Conservation (phyloP, 352 stramenopile species). For the Globisporangium carolinianum region DNA sequence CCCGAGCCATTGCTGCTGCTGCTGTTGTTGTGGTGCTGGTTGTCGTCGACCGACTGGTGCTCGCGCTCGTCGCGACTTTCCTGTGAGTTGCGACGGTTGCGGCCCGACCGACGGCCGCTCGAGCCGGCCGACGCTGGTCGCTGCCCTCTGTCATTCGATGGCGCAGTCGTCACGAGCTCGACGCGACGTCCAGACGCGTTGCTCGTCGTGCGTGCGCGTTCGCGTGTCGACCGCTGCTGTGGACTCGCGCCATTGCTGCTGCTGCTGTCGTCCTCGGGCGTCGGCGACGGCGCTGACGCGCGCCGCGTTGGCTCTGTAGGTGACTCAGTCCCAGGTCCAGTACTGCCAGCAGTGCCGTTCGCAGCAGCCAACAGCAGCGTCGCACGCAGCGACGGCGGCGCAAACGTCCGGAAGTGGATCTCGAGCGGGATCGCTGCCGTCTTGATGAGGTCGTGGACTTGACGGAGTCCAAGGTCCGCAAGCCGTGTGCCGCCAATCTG, state of each 20-base stretch:
- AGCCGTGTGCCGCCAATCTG: slow-evolving; percentile 59
- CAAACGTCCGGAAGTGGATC: slow-evolving; percentile 54
- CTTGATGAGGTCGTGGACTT: slow-evolving; percentile 82
- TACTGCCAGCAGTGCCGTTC: background rate
- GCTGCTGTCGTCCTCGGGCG: slow-evolving; percentile 7
- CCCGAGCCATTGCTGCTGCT: background rate
- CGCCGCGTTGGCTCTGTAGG: background rate
- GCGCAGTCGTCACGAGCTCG: slow-evolving; percentile 5
- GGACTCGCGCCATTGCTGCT: background rate
- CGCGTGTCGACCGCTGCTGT: background rate
- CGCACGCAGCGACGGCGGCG: slow-evolving; percentile 17
- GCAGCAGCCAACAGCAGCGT: slow-evolving; percentile 11
- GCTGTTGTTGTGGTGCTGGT: slow-evolving; percentile 13
- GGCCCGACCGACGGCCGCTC: slow-evolving; percentile 3
- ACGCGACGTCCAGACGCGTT: background rate
- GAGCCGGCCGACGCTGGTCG: slow-evolving; percentile 5
- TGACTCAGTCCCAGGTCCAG: too few relatives aligned
- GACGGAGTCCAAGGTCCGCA: slow-evolving; percentile 57
- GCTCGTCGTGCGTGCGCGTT: slow-evolving; percentile 7
- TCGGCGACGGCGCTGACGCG: slow-evolving; percentile 2
- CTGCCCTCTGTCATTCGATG: background rate
- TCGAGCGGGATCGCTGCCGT: slow-evolving; percentile 60
- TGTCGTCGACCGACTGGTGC: slow-evolving; percentile 4
- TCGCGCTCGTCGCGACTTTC: slow-evolving; percentile 8
- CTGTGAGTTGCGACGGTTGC: slow-evolving; percentile 12